A percentile compares a stretch with the other conserved stretches of the same genome.
Evolutionary conservation across 371 early-diverging fungal species (phyloP).

Genomic region (Syncephalastrum contaminatum): DNA sequence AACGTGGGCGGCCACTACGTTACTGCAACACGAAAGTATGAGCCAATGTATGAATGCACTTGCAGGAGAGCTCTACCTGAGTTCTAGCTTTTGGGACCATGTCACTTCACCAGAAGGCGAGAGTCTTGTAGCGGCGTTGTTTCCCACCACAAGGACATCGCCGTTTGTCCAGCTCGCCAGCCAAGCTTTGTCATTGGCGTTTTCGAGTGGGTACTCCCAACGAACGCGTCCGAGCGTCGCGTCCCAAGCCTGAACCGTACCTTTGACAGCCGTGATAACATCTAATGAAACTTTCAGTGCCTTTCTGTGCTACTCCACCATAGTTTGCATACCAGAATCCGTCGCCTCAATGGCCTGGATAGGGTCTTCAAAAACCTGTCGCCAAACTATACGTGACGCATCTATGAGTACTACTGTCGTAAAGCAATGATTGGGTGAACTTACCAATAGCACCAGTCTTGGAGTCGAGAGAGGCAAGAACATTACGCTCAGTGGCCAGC

Average conservation of each 20-base stretch:
- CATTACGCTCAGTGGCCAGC: constrained; percentile 63
- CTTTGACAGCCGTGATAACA: no score
- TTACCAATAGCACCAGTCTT: constrained; percentile 61
- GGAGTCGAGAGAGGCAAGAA: constrained; percentile 55
- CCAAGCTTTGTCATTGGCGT: background rate
- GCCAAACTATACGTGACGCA: constrained; percentile 4
- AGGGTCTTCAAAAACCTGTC: constrained; percentile 7
- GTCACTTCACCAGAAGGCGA: constrained; percentile 20
- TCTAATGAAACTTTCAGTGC: no score
- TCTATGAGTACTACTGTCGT: constrained; percentile 19
- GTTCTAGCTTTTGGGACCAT: constrained; percentile 17
- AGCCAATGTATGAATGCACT: no score
- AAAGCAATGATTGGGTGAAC: constrained; percentile 1
- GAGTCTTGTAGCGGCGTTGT: constrained; percentile 8
- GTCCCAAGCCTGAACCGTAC: no score
- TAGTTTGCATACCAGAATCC: constrained; percentile 1
- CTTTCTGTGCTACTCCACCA: no score
- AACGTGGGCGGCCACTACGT: no score
- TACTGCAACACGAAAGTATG: no score
- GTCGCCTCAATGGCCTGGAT: constrained; percentile 7
- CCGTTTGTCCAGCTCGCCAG: constrained; percentile 20
- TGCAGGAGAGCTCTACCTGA: no score
- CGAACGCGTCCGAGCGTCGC: no score
- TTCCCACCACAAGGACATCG: constrained; percentile 14
- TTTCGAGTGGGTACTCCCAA: background rate